Evolutionary conservation across 1,139 yeast species (phyloP).

Genomic region (Geotrichum citri-aurantii): DNA sequence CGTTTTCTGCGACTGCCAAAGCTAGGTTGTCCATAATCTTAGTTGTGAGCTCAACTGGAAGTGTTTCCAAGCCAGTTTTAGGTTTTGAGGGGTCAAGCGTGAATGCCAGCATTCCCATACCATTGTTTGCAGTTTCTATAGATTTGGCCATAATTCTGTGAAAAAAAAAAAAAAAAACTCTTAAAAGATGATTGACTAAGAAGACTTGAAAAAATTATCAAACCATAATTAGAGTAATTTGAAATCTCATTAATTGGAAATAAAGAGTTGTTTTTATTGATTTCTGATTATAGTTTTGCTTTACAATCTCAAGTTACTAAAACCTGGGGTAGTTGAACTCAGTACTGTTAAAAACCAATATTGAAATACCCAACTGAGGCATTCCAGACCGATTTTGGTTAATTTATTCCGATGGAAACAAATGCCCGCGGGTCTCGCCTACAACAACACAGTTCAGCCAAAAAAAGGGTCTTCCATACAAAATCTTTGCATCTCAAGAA

Average conservation of each 20-base stretch:
- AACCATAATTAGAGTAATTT: no score
- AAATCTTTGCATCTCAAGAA: not conserved
- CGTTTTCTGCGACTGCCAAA: not conserved
- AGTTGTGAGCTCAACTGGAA: not conserved
- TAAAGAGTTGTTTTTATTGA: not conserved
- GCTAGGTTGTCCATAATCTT: not conserved
- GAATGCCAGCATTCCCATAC: no score
- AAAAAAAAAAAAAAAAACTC: not conserved
- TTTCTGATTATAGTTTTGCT: not conserved
- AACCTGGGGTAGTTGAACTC: not conserved
- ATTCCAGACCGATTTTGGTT: not conserved
- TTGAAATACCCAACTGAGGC: not conserved
- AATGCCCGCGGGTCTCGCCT: not conserved
- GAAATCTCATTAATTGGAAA: not conserved
- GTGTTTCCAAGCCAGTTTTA: not conserved
- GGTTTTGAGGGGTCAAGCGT: not conserved
- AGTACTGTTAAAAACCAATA: not conserved
- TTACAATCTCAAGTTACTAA: not conserved
- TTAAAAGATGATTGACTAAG: no score
- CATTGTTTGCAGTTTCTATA: not conserved
- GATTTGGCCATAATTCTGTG: not conserved
- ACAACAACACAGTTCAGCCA: not conserved
- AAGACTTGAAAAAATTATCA: no score
- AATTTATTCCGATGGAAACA: not conserved
- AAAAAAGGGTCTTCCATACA: not conserved